A percentile compares a stretch with the other conserved stretches of the same genome.
Conservation (phyloP, 2,329 filamentous ascomycete genomes). For the Dothistroma septosporum region DNA sequence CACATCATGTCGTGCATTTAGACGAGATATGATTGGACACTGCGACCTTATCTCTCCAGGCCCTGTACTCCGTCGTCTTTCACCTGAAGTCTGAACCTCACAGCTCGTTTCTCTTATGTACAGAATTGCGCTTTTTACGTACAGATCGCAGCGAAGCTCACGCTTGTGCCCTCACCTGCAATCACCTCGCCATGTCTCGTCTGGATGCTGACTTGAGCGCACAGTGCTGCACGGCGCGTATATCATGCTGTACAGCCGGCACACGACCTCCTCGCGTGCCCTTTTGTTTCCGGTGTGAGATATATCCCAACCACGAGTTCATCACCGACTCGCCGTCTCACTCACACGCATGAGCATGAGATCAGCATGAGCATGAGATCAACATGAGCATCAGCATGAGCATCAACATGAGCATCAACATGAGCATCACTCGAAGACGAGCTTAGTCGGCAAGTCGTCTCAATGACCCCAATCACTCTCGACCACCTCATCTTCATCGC, state of each 20-base stretch:
- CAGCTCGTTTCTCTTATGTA: conserved; percentile 18
- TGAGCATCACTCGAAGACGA: conserved; percentile 4
- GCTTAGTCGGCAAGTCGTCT: conserved; percentile 7
- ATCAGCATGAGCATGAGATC: no score
- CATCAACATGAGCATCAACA: conserved; percentile 5
- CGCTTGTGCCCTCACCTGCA: conserved; percentile 9
- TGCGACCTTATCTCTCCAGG: conserved; percentile 9
- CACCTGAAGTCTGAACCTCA: conserved; percentile 10
- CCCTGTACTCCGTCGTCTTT: conserved; percentile 1
- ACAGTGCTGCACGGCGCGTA: conserved; percentile 1
- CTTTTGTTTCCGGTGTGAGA: conserved; percentile 8
- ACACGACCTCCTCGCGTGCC: conserved; percentile 17
- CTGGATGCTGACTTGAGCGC: conserved; percentile 12
- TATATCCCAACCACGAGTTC: conserved; percentile 1
- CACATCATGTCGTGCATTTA: not conserved
- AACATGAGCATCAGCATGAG: no score
- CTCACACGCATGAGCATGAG: no score
- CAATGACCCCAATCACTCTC: conserved; percentile 37
- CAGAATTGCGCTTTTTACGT: conserved; percentile 19
- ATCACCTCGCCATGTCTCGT: conserved; percentile 5
- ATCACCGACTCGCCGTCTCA: not conserved
- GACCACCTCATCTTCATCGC: conserved; percentile 34
- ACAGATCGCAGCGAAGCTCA: conserved; percentile 7
- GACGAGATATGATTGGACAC: conserved; percentile 2
- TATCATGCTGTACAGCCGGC: conserved; percentile 3